Evolutionary conservation across 495 filamentous ascomycete genomes (phyloP).

Genomic region (Letharia lupina): DNA sequence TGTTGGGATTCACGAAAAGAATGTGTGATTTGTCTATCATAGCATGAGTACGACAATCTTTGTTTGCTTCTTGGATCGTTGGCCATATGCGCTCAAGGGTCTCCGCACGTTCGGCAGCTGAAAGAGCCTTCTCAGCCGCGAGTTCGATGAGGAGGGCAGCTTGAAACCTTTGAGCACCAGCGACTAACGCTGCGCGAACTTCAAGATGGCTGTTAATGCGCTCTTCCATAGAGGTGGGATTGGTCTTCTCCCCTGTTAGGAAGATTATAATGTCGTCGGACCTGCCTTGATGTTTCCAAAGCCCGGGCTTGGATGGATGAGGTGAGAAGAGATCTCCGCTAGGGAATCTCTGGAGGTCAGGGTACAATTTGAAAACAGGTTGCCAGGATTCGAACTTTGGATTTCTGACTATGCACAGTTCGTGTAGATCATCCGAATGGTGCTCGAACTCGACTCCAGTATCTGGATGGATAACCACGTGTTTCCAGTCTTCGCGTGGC

Average conservation of each 20-base stretch:
- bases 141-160: conserved; percentile 33
- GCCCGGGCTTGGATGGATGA: conserved; percentile 25
- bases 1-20: conserved; percentile 31
- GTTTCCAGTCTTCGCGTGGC: background rate
- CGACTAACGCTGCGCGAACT: conserved; percentile 30
- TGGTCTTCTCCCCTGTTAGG: conserved; percentile 36
- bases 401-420: conserved; percentile 40
- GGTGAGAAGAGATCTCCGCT: conserved; percentile 49
- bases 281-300: conserved; percentile 31
- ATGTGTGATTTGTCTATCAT: conserved; percentile 36
- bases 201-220: conserved; percentile 24
- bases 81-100: conserved; percentile 39
- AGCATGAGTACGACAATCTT: conserved; percentile 34
- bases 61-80: conserved; percentile 41
- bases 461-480: conserved; percentile 5
- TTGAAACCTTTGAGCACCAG: conserved; percentile 32
- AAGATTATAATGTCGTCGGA: conserved; percentile 38
- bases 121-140: conserved; percentile 10
- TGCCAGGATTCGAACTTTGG: conserved; percentile 36
- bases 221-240: conserved; percentile 35
- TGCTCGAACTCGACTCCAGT: conserved; percentile 30
- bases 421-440: conserved; percentile 36
- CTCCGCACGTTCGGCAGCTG: conserved; percentile 10
- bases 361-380: conserved; percentile 46
- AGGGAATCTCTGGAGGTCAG: conserved; percentile 42